Base-by-base conservation (phyloP, 495 filamentous ascomycete species). In the Neurospora discreta region DNA sequence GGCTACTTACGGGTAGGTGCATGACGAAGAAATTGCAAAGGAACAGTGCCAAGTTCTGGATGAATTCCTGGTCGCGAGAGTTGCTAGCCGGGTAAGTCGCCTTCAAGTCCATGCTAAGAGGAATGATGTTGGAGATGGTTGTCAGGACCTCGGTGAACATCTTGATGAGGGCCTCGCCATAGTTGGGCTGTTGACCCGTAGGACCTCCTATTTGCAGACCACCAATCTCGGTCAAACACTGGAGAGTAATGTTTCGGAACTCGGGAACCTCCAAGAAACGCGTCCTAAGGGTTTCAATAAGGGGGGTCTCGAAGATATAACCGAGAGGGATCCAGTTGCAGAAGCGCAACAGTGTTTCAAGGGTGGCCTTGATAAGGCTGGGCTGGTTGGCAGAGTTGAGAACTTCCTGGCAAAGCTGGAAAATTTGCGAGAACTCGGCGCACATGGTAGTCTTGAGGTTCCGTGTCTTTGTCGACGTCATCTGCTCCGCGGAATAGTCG, bases 241-340 rank as follows among this genome's bases (percentile, higher is more conserved):
- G 98, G 67, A 99, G 88, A 0, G 96, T 96, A 74, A 98, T 89
- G 79, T 99, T 99, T 41, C 95, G 90, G 81, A 97, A 98, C 71
- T 97, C 95, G 9, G 94, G 92, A 44, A 90, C 85, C 74, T 95
- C 93, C 71, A 98, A 84, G 82, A 98, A 99, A 42, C 95, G 87
- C 36, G 89, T 93, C 71, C 94, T 87, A 44, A 99, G 84, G 0
- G 95, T 99, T 74, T 97, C 93, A 81, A 99, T 98, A 75, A 99
- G 90, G 1, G 92, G 88, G 0, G 95, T 98, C 83, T 99, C 96
- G 79, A 99, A 98, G 73, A 99, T 97, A 81, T 97, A 99, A 20
- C 96, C 95, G 40, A 99, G 83, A 0, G 95, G 96, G 71, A 98
- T 99, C 95, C 95, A 98, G 82, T 97, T 99, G 79, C 98, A 88